phyloP scores from a whole-genome alignment of 495 filamentous ascomycete genomes.

The Rhizodiscina lignyota region DNA sequence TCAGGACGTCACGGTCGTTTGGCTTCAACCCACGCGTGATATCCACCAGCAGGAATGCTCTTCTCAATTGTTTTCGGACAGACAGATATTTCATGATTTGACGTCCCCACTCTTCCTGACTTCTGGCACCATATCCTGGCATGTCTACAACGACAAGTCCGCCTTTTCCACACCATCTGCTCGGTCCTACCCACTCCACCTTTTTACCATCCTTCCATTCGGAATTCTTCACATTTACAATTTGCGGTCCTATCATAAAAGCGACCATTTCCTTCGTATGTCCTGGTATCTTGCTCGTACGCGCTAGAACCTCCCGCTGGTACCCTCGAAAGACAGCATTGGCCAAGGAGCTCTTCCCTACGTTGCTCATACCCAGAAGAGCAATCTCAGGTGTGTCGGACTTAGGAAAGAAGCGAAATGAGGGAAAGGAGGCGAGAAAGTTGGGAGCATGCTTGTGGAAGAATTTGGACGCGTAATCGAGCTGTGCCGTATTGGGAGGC shows the following conservation, averaged over 20 bases:
- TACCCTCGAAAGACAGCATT: conserved; percentile 56
- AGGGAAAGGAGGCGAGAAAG: conserved; percentile 50
- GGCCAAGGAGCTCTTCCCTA: conserved; percentile 77
- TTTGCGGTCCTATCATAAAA: conserved; percentile 51
- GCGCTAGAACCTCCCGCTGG: conserved; percentile 27
- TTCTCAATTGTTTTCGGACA: conserved; percentile 53
- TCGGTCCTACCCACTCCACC: conserved; percentile 3
- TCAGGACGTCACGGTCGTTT: conserved; percentile 49
- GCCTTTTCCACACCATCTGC: conserved; percentile 18
- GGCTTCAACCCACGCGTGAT: conserved; percentile 63
- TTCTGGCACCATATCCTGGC: conserved; percentile 83
- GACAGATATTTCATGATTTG: conserved; percentile 76
- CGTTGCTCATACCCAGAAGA: conserved; percentile 74
- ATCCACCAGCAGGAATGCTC: conserved; percentile 76
- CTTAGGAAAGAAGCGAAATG: conserved; percentile 44
- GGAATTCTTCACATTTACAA: conserved; percentile 29
- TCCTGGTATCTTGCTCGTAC: conserved; percentile 57
- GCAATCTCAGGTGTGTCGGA: conserved; percentile 41
- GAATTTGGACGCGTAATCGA: conserved; percentile 38
- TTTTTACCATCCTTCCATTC: conserved; percentile 7
- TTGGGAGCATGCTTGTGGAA: conserved; percentile 44
- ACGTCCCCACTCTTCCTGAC: conserved; percentile 59
- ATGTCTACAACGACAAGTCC: conserved; percentile 64
- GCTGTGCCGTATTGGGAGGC: conserved; percentile 36
- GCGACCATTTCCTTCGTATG: conserved; percentile 71